Evolutionary conservation across 306 rosid species (phyloP).

Genomic region (Castanospermum australe): DNA sequence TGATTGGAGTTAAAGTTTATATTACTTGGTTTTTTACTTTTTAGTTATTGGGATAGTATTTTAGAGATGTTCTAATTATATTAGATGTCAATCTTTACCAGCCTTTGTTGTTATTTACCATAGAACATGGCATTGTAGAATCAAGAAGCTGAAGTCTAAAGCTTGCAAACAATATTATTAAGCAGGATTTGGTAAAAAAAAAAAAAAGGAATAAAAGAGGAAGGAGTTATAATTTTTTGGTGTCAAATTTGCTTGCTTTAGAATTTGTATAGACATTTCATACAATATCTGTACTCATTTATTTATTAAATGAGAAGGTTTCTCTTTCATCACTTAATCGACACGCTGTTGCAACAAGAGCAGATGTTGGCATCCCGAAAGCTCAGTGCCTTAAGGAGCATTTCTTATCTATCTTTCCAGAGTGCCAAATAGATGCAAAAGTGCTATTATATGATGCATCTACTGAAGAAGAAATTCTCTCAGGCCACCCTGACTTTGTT

Average conservation of each 20-base stretch:
- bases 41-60: neutral
- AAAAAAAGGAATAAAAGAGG: slow-evolving; percentile 5
- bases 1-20: neutral
- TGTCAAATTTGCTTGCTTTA: slow-evolving; percentile 23
- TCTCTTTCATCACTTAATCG: slow-evolving; percentile 98
- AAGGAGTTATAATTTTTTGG: slow-evolving; percentile 18
- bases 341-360: slow-evolving; percentile 97
- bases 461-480: slow-evolving; percentile 91
- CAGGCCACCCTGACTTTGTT: slow-evolving; percentile 89
- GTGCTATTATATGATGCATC: slow-evolving; percentile 83
- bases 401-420: slow-evolving; percentile 84
- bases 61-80: slow-evolving; percentile 1
- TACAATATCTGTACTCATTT: slow-evolving; percentile 36
- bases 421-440: slow-evolving; percentile 84
- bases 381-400: slow-evolving; percentile 94
- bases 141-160: neutral
- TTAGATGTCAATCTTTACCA: neutral
- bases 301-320: slow-evolving; percentile 71
- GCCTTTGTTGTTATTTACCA: slow-evolving; percentile 1
- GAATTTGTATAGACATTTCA: neutral
- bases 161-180: neutral
- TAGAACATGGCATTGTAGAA: neutral
- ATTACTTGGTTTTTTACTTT: neutral
- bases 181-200: neutral
- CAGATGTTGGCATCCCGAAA: slow-evolving; percentile 95